These are phyloP conservation scores for Fusarium luffae DNA, from an alignment of 2,329 filamentous ascomycete species.

Conservation along the genomic window DNA sequence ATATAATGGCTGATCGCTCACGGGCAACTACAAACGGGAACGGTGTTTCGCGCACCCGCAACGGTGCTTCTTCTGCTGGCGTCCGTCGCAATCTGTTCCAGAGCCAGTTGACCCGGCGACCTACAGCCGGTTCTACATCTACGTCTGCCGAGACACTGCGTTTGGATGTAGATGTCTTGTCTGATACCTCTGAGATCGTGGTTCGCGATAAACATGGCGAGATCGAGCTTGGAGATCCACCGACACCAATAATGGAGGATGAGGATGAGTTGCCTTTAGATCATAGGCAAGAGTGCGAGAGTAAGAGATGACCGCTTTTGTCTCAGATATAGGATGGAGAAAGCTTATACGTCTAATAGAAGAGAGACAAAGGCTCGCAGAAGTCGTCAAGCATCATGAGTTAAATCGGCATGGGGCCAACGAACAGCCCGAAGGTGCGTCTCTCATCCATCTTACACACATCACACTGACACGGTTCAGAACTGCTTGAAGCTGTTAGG, in stretches of 20 bases:
- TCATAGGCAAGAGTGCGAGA: constrained; percentile 67
- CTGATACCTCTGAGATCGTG: constrained; percentile 66
- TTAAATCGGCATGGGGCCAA: constrained; percentile 65
- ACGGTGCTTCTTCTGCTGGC: constrained; percentile 36
- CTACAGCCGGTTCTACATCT: constrained; percentile 57
- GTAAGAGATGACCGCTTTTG: constrained; percentile 49
- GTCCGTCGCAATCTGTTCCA: constrained; percentile 66
- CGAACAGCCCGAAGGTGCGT: constrained; percentile 73
- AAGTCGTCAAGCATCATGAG: constrained; percentile 71
- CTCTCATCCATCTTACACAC: background rate
- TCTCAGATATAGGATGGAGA: background rate
- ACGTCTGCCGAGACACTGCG: constrained; percentile 59
- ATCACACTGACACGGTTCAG: constrained; percentile 53
- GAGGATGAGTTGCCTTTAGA: constrained; percentile 67
- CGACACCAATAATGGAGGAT: constrained; percentile 63
- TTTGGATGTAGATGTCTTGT: constrained; percentile 60
- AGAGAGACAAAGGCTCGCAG: constrained; percentile 69
- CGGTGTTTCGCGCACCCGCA: constrained; percentile 32
- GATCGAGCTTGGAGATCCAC: constrained; percentile 68
- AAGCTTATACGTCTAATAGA: constrained; percentile 51
- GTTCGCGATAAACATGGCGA: constrained; percentile 72
- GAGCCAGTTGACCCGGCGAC: constrained; percentile 66
- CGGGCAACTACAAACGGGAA: constrained; percentile 36
- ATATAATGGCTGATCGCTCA: constrained; percentile 42
- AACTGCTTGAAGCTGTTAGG: constrained; percentile 75